phyloP scores from a whole-genome alignment of 805 yeast genomes.

The Candida boidinii region DNA sequence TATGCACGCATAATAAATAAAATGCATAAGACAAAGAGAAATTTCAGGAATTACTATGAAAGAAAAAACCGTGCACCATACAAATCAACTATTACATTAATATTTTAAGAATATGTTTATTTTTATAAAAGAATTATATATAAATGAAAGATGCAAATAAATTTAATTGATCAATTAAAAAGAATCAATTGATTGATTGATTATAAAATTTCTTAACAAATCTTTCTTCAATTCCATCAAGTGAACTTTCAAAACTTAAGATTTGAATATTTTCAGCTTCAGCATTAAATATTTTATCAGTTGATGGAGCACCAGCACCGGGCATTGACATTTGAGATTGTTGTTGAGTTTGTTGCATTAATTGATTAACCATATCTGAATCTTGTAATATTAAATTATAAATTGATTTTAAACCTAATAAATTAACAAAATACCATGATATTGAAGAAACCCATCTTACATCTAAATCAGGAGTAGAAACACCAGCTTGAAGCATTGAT shows the following conservation, averaged over 20 bases:
- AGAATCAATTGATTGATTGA: too few species aligned
- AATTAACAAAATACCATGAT: constrained; percentile 91
- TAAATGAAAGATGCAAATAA: too few species aligned
- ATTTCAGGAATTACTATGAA: too few species aligned
- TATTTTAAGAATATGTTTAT: too few species aligned
- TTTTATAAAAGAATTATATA: too few species aligned
- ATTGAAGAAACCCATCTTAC: constrained; percentile 89
- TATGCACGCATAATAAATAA: too few species aligned
- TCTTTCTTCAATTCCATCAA: constrained; percentile 57
- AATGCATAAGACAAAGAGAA: too few species aligned
- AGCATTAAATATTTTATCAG: constrained; percentile 51
- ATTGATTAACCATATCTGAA: constrained; percentile 33
- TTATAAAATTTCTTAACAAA: constrained; percentile 21
- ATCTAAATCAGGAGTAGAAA: constrained; percentile 75
- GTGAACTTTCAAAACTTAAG: constrained; percentile 44
- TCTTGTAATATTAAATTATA: constrained; percentile 61
- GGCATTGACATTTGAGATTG: constrained; percentile 19
- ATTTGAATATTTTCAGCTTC: constrained; percentile 69
- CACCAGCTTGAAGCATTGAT: constrained; percentile 85
- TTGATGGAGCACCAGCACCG: constrained; percentile 45
- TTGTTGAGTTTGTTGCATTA: constrained; percentile 32
- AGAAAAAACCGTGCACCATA: too few species aligned
- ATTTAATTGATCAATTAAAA: too few species aligned
- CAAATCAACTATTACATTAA: too few species aligned
- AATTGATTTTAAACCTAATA: constrained; percentile 76